These are phyloP conservation scores for Carex parvula DNA, from an alignment of 176 grass and related monocot genomes.

Conservation along the genomic window DNA sequence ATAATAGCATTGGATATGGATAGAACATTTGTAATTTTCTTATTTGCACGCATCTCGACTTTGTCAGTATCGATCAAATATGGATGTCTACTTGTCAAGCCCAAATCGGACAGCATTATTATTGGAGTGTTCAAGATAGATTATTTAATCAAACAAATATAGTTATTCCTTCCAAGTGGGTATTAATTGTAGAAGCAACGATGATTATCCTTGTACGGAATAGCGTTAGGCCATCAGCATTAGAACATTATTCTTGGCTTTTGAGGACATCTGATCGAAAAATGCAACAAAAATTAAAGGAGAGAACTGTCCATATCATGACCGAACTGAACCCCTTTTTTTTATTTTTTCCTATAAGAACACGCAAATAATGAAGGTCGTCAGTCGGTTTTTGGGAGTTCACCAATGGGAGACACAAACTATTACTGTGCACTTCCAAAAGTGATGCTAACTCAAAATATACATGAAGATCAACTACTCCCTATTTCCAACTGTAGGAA, in stretches of 20 bases:
- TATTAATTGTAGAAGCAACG: neutral
- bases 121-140: slow-evolving; percentile 1
- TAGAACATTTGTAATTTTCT: neutral
- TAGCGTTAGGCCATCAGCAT: no score
- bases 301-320: no score
- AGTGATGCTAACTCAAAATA: neutral
- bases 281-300: no score
- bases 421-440: slow-evolving; percentile 10
- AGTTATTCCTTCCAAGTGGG: slow-evolving; percentile 17
- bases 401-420: neutral
- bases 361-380: neutral
- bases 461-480: slow-evolving; percentile 37
- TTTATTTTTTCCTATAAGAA: neutral
- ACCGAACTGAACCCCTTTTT: neutral
- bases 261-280: no score
- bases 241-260: no score
- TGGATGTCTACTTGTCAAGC: slow-evolving; percentile 4
- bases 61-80: slow-evolving; percentile 6
- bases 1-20: slow-evolving; percentile 3
- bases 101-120: slow-evolving; percentile 1
- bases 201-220: slow-evolving; percentile 17
- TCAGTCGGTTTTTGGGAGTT: neutral
- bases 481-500: slow-evolving; percentile 69
- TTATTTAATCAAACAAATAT: slow-evolving; percentile 22
- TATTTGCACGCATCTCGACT: neutral